Conservation (phyloP, 2,329 filamentous ascomycete genomes). For the Pyrenochaeta sp. region DNA sequence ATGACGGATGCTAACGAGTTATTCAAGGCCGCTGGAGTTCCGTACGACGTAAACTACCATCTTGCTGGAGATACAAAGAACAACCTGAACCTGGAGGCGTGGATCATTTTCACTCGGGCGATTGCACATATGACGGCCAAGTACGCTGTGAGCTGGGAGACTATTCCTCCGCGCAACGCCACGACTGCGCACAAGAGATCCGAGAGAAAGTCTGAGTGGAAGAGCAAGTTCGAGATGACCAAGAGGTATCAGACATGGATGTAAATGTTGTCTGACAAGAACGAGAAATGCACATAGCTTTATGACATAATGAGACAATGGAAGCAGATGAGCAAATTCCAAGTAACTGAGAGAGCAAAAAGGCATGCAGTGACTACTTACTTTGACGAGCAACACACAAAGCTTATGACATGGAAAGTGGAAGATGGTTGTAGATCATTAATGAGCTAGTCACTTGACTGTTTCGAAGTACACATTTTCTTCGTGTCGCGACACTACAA, state of each 20-base stretch:
- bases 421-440: too few relatives aligned
- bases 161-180: conserved; percentile 36
- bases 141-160: conserved; percentile 44
- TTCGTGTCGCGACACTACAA: not conserved
- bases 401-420: too few relatives aligned
- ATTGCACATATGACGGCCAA: conserved; percentile 62
- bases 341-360: too few relatives aligned
- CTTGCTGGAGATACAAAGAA: conserved; percentile 43
- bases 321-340: too few relatives aligned
- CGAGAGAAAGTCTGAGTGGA: conserved; percentile 24
- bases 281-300: not conserved
- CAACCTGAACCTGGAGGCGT: conserved; percentile 45
- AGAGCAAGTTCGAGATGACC: conserved; percentile 27
- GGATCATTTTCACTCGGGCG: conserved; percentile 62
- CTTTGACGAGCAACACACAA: too few relatives aligned
- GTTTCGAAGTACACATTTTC: not conserved
- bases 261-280: conserved; percentile 3
- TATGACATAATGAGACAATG: not conserved
- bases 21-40: conserved; percentile 38
- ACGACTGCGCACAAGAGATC: conserved; percentile 28
- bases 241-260: conserved; percentile 32
- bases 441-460: too few relatives aligned
- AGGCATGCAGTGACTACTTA: too few relatives aligned
- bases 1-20: too few relatives aligned
- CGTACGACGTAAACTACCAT: conserved; percentile 47